Percentiles rank a stretch among this genome's conserved stretches.
phyloP scores from a whole-genome alignment of 768 basidiomycete species.

The Imleria badia region DNA sequence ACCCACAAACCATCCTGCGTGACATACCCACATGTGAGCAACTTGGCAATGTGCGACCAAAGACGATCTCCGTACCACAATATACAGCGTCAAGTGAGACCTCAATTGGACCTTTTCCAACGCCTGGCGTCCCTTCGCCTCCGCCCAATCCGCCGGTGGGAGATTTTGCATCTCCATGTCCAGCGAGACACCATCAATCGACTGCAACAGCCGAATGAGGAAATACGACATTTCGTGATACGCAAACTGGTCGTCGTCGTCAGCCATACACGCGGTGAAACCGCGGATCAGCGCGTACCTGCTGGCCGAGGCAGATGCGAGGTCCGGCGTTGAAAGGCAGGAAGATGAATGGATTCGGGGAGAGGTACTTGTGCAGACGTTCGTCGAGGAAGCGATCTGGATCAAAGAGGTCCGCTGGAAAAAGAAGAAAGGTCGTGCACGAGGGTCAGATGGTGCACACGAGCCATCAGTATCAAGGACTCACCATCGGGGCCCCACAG shows the following conservation, averaged over 20 bases:
- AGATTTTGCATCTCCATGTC: conserved; percentile 37
- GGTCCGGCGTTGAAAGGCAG: conserved; percentile 69
- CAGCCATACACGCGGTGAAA: background rate
- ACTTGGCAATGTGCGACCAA: background rate
- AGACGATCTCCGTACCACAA: conserved; percentile 30
- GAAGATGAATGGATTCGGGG: conserved; percentile 66
- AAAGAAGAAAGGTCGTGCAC: background rate
- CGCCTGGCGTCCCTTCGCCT: conserved; percentile 36
- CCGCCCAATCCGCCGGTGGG: conserved; percentile 34
- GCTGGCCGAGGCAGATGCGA: conserved; percentile 59
- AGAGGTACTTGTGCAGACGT: conserved; percentile 51
- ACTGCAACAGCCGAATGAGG: conserved; percentile 51
- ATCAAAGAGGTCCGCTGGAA: conserved; percentile 45
- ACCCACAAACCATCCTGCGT: conserved; percentile 30
- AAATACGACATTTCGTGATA: conserved; percentile 57
- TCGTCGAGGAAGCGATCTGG: conserved; percentile 66
- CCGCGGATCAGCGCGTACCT: conserved; percentile 20
- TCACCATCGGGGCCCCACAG: conserved; percentile 39
- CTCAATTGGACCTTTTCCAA: conserved; percentile 41
- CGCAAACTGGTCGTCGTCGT: conserved; percentile 40
- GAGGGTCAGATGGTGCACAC: background rate
- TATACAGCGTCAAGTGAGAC: conserved; percentile 44
- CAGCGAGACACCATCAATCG: conserved; percentile 43
- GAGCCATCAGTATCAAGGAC: background rate
- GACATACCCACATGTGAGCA: background rate